These are phyloP conservation scores for Thelonectria olida DNA, from an alignment of 2,329 filamentous ascomycete species.

Conservation along the genomic window DNA sequence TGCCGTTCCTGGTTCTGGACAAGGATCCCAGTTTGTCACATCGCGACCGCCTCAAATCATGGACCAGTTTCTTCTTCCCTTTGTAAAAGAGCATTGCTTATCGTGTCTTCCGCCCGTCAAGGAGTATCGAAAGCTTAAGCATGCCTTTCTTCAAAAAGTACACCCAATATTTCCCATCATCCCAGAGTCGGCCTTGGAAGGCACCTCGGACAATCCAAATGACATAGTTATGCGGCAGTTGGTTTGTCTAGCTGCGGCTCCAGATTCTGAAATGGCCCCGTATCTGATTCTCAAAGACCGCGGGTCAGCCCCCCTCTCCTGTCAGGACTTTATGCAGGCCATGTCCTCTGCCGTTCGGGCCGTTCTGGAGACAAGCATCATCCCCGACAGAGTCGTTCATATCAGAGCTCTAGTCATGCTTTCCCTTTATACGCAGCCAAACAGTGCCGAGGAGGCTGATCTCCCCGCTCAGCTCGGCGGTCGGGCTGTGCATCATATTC, in stretches of 20 bases:
- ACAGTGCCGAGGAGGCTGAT: constrained; percentile 62
- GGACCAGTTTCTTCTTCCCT: constrained; percentile 52
- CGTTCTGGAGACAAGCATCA: constrained; percentile 62
- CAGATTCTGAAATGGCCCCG: constrained; percentile 55
- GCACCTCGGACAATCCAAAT: constrained; percentile 44
- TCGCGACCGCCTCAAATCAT: constrained; percentile 50
- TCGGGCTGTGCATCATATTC: constrained; percentile 65
- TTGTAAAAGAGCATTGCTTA: constrained; percentile 57
- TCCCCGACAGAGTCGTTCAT: constrained; percentile 63
- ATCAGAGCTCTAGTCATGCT: constrained; percentile 64
- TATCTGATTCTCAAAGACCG: constrained; percentile 56
- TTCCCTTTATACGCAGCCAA: constrained; percentile 68
- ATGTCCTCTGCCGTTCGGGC: constrained; percentile 59
- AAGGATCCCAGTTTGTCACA: constrained; percentile 49
- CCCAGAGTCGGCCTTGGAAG: constrained; percentile 47
- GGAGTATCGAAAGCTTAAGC: constrained; percentile 56
- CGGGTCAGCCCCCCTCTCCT: constrained; percentile 50
- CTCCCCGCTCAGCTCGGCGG: constrained; percentile 62
- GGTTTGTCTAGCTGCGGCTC: constrained; percentile 63
- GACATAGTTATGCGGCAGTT: constrained; percentile 61
- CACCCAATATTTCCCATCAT: constrained; percentile 65
- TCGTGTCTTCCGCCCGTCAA: constrained; percentile 56
- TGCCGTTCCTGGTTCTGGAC: constrained; percentile 33
- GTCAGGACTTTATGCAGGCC: constrained; percentile 58
- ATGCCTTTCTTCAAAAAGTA: constrained; percentile 60